These are phyloP conservation scores for Thalassiosira hispida DNA, from an alignment of 352 stramenopile genomes.

Conservation along the genomic window DNA sequence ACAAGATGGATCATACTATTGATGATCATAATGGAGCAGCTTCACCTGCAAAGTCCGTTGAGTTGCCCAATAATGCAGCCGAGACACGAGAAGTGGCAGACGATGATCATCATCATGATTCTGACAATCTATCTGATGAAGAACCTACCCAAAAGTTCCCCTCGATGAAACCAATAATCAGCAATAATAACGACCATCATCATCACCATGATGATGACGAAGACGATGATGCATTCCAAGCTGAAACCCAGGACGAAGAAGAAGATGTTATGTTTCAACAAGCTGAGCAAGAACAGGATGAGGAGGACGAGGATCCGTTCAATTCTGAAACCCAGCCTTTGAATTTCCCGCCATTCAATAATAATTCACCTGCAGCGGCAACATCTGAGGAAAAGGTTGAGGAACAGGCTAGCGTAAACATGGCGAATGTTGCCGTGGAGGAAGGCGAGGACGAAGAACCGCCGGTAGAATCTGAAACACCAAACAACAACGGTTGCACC, in stretches of 20 bases:
- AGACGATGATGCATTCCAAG: conserved; percentile 12
- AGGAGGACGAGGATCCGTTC: no score
- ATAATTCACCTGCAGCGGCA: no score
- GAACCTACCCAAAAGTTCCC: conserved; percentile 2
- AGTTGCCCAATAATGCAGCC: neutral
- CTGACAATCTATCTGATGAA: neutral
- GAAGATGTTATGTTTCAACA: conserved; percentile 31
- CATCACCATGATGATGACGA: conserved; percentile 8
- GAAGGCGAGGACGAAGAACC: neutral
- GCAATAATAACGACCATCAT: neutral
- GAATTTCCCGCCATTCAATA: neutral
- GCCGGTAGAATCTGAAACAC: neutral
- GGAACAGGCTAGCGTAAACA: no score
- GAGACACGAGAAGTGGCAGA: neutral
- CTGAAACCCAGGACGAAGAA: conserved; percentile 26
- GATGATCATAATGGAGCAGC: neutral
- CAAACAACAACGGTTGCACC: neutral
- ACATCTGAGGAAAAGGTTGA: no score
- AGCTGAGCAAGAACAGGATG: no score
- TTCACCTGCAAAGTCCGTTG: neutral
- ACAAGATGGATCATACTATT: no score
- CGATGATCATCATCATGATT: neutral
- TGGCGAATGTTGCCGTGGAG: neutral
- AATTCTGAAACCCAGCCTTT: conserved; percentile 36
- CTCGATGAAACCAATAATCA: neutral